Evolutionary conservation across 257 asterid species (phyloP), one percentile per base, ranked within the genome.

Genomic region (Cynanchum wilfordii): DNA sequence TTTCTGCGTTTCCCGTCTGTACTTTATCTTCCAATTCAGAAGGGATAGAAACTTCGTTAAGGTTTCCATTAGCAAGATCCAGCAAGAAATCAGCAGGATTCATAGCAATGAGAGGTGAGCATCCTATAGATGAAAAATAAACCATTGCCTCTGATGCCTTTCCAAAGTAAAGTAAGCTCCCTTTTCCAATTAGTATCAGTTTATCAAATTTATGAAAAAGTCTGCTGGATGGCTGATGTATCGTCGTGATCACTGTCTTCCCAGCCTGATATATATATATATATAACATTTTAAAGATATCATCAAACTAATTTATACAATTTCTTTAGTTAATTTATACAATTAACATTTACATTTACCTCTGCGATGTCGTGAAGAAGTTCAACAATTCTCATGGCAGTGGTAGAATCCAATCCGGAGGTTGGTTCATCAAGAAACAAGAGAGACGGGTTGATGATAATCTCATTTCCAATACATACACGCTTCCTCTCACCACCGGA

Each of bases 401-500:
- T 95, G 0, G 99, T 95, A 3, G 99, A 95, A 77, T 95, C 99
- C 70, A 95, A 84, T 50, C 98, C 99, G 0, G 99, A 95, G 40
- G 99, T 95, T 44, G 99, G 99, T 68, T 95, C 99, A 55, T 95
- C 98, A 0, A 95, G 92, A 78, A 92, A 92, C 79, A 95, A 72
- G 22, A 95, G 83, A 29, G 99, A 95, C 1, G 97, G 99, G 66
- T 95, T 95, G 36, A 95, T 84, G 68, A 95, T 82, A 25, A 92
- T 95, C 93, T 95, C 99, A 44, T 89, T 95, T 42, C 96, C 98
- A 4, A 95, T 92, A 60, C 95, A 85, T 0, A 92, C 99, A 1
- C 99, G 97, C 79, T 95, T 95, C 77, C 98, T 82, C 73, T 95
- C 99, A 58, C 98, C 99, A 51, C 99, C 99, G 11, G 98, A 95